Base-by-base conservation (phyloP, 1,284 basidiomycete species). In the Irpex rosettiformis region DNA sequence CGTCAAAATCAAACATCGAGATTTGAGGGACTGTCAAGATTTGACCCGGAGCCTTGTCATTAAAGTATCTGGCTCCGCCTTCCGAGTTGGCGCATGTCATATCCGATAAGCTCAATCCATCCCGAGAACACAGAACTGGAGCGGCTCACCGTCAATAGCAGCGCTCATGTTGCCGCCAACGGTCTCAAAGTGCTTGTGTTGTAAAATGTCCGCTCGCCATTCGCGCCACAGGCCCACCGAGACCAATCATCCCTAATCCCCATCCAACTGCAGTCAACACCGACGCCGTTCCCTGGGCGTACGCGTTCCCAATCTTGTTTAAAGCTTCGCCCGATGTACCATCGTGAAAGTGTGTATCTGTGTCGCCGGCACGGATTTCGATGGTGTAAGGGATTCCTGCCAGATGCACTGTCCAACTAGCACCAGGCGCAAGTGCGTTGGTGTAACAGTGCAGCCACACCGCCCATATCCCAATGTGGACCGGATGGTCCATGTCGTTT, bases 21-120 rank as follows among this genome's bases (percentile, higher is more conserved):
- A 49, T 6, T 22, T 49, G 48, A 25, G 48, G 24, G 13, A 49
- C 48, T 18, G 48, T 49, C 24, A 49, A 24, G 8, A 49, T 8
- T 8, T 49, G 48, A 5, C 48, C 48, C 3, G 48, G 24, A 1
- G 21, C 48, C n/a, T 24, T 49, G 48, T 49, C 48, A 10, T n/a
- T n/a, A n/a, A 49, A 49, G 48, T 49, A 49, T 25, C 48, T 24
- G 8, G 48, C 48, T 49, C 48, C 48, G 48, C 48, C 48, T 49
- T 10, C n/a, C n/a, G n/a, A n/a, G n/a, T n/a, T n/a, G n/a, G n/a
- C n/a, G n/a, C n/a, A n/a, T n/a, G n/a, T n/a, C n/a, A n/a, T n/a
- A n/a, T n/a, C n/a, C 5, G 11, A 27, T 10, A 25, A 16, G 21
- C 10, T 25, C 27, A 22, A 49, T 27, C 21, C 10, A 49, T 37